Conservation (phyloP, 805 yeast genomes). For the Sugiyamaella smithiae region DNA sequence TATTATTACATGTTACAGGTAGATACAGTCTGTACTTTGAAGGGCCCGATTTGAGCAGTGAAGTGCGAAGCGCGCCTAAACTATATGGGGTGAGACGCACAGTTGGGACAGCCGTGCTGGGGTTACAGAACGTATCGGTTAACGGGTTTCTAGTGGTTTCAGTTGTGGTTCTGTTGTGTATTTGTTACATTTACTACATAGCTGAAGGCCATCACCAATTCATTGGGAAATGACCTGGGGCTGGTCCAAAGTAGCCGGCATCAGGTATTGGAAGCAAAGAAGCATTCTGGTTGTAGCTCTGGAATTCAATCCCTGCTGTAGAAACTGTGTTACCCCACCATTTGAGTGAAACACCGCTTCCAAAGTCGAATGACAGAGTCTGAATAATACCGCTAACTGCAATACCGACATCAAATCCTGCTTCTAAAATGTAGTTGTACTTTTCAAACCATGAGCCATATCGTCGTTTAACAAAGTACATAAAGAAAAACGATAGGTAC, state of each 20-base stretch:
- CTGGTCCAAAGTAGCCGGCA: constrained; percentile 21
- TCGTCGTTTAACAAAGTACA: constrained; percentile 45
- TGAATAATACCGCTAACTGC: not conserved
- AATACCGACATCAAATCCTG: constrained; percentile 47
- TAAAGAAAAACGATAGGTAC: constrained; percentile 41
- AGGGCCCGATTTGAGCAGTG: too few species aligned
- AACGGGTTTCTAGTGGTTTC: too few species aligned
- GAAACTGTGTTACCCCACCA: constrained; percentile 49
- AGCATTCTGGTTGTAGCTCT: too few species aligned
- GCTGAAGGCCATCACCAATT: too few species aligned
- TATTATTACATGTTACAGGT: too few species aligned
- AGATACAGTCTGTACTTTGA: too few species aligned
- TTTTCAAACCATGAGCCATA: constrained; percentile 55
- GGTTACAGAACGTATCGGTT: too few species aligned
- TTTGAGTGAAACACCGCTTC: constrained; percentile 21
- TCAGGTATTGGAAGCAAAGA: constrained; percentile 10
- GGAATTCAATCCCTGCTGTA: not conserved
- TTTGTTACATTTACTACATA: too few species aligned
- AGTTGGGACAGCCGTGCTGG: too few species aligned
- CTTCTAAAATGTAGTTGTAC: constrained; percentile 50
- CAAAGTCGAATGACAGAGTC: not conserved
- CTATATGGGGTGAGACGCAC: too few species aligned
- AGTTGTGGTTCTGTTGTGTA: too few species aligned
- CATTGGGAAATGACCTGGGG: constrained; percentile 20
- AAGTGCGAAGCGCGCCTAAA: too few species aligned